A percentile compares a stretch with the other conserved stretches of the same genome.
phyloP scores from a whole-genome alignment of 441 rosid genomes.

The Monsonia emarginata region DNA sequence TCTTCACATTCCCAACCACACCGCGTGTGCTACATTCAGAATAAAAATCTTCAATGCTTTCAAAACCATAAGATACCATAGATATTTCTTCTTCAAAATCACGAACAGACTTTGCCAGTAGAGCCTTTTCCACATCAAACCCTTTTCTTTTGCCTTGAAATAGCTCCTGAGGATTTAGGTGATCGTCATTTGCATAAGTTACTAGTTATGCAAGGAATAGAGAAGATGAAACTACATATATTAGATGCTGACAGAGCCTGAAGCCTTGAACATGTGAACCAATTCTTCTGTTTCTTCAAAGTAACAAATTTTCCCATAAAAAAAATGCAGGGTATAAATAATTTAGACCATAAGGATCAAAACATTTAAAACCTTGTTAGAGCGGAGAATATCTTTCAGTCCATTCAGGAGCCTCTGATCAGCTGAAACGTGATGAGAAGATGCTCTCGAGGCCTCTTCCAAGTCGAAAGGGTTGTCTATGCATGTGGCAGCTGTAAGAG shows the following conservation, averaged over 20 bases:
- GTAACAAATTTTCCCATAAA: constrained; percentile 3
- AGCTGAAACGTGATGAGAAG: constrained; percentile 38
- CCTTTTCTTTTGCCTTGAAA: constrained; percentile 80
- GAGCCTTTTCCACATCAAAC: constrained; percentile 79
- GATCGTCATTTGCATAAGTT: constrained; percentile 20
- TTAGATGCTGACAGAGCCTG: background rate
- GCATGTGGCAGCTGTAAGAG: constrained; percentile 82
- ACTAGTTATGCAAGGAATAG: constrained; percentile 11
- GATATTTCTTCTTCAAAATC: constrained; percentile 88
- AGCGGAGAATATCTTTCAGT: constrained; percentile 54
- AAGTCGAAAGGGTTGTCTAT: constrained; percentile 91
- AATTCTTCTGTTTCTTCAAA: constrained; percentile 5
- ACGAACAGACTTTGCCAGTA: constrained; percentile 67
- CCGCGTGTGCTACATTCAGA: constrained; percentile 57
- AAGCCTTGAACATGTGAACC: constrained; percentile 5
- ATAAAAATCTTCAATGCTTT: constrained; percentile 72
- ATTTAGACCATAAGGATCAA: constrained; percentile 10
- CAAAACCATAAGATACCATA: constrained; percentile 78
- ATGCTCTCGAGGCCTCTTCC: constrained; percentile 69
- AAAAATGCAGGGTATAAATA: constrained; percentile 11
- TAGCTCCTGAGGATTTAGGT: constrained; percentile 42
- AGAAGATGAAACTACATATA: constrained; percentile 11
- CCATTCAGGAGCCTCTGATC: constrained; percentile 66
- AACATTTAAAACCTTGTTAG: constrained; percentile 62
- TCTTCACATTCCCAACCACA: constrained; percentile 65